Evolutionary conservation across 2,329 filamentous ascomycete species (phyloP).

Genomic region (Acrocalymma vagum): DNA sequence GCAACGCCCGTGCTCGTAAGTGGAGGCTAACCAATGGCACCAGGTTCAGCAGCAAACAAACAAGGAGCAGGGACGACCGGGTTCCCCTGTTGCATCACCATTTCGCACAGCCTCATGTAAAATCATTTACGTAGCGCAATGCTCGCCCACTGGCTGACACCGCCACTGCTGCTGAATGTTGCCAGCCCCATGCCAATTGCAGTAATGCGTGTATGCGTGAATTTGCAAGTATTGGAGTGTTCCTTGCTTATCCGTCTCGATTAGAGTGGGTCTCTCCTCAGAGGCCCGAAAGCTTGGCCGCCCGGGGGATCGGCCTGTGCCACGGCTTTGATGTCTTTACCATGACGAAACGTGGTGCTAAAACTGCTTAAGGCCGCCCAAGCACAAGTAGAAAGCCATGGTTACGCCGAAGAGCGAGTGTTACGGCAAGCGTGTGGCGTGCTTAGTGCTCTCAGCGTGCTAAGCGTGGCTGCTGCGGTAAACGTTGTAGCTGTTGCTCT

Average conservation of each 20-base stretch:
- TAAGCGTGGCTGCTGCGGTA: slow-evolving; percentile 10
- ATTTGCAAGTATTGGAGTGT: slow-evolving; percentile 20
- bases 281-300: slow-evolving; percentile 23
- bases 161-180: slow-evolving; percentile 26
- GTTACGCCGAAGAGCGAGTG: no score
- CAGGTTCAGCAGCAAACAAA: slow-evolving; percentile 33
- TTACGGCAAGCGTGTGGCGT: neutral
- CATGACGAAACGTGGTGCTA: slow-evolving; percentile 25
- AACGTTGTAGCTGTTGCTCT: no score
- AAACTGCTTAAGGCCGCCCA: neutral
- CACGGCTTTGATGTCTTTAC: slow-evolving; percentile 9
- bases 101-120: slow-evolving; percentile 31
- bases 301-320: slow-evolving; percentile 22
- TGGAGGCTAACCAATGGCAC: slow-evolving; percentile 21
- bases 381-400: neutral
- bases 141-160: slow-evolving; percentile 25
- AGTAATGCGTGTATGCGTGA: slow-evolving; percentile 16
- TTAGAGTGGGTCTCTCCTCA: slow-evolving; percentile 11
- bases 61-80: slow-evolving; percentile 8
- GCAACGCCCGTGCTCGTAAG: slow-evolving; percentile 12
- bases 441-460: slow-evolving; percentile 12
- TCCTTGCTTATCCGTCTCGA: slow-evolving; percentile 24
- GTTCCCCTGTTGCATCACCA: slow-evolving; percentile 18
- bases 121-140: slow-evolving; percentile 29
- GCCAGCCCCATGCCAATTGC: slow-evolving; percentile 19